Percentiles rank a stretch among this genome's conserved stretches.
phyloP scores from a whole-genome alignment of 2,329 filamentous ascomycete species.

The Zasmidium cellare region DNA sequence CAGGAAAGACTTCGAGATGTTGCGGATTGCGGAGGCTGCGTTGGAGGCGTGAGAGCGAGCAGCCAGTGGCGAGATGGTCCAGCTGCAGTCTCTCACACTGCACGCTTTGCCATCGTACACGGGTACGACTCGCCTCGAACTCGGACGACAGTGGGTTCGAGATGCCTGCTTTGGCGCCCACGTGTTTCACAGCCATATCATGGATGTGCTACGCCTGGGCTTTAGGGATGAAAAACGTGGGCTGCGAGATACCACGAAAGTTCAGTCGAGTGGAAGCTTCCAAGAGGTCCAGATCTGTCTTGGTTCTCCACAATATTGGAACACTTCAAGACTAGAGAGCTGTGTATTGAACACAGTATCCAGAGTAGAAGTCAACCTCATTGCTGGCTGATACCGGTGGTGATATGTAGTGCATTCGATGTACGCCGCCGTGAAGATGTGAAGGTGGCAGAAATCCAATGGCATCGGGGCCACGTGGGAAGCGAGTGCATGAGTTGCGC shows the following conservation, averaged over 20 bases:
- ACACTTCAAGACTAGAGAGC: background rate
- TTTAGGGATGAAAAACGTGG: background rate
- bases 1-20: slow-evolving; percentile 29
- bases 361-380: background rate
- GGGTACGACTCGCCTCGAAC: too few species aligned
- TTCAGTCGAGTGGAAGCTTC: background rate
- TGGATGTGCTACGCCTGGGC: too few species aligned
- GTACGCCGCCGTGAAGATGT: background rate
- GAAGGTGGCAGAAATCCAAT: background rate
- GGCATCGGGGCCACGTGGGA: background rate
- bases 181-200: too few species aligned
- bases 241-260: background rate
- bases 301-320: background rate
- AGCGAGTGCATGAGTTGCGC: background rate
- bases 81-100: too few species aligned
- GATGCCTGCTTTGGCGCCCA: background rate
- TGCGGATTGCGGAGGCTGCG: slow-evolving; percentile 26
- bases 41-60: slow-evolving; percentile 16
- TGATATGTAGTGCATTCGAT: background rate
- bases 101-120: too few species aligned
- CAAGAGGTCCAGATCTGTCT: background rate
- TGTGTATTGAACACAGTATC: too few species aligned
- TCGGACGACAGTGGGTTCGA: background rate
- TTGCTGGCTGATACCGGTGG: background rate
- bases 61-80: too few species aligned